Evolutionary conservation across 1,139 yeast genomes (phyloP).

Genomic region (Debaryomyces fabryi): DNA sequence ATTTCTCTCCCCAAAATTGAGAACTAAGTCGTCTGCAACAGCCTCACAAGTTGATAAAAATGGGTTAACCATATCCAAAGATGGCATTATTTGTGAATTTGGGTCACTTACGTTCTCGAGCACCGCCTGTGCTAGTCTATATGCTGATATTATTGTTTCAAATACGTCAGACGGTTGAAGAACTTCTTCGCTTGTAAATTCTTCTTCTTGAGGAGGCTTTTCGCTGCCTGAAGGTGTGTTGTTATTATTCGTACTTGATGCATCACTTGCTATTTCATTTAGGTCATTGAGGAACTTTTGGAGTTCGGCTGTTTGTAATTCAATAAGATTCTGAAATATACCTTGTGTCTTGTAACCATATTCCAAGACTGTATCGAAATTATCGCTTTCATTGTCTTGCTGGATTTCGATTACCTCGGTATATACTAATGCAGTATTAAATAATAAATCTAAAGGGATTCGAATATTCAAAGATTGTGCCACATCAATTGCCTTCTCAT

Average conservation of each 20-base stretch:
- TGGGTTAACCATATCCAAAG: constrained; percentile 17
- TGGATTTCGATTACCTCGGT: constrained; percentile 48
- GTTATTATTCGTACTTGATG: neutral
- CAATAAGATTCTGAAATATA: constrained; percentile 21
- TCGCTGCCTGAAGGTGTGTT: constrained; percentile 3
- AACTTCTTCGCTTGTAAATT: constrained; percentile 29
- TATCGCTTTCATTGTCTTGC: constrained; percentile 19
- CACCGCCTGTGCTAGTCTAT: constrained; percentile 33
- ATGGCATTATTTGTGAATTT: constrained; percentile 9
- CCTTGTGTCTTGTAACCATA: constrained; percentile 22
- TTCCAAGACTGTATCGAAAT: constrained; percentile 19
- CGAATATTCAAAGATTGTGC: constrained; percentile 11
- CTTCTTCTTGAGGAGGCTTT: constrained; percentile 20
- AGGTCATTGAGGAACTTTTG: constrained; percentile 33
- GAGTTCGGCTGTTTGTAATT: constrained; percentile 28
- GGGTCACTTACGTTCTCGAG: constrained; percentile 25
- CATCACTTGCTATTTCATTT: constrained; percentile 12
- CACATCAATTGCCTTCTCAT: constrained; percentile 38
- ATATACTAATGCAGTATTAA: constrained; percentile 50
- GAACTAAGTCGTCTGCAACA: constrained; percentile 26
- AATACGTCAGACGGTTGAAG: constrained; percentile 43
- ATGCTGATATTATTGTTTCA: constrained; percentile 38
- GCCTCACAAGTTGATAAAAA: constrained; percentile 24
- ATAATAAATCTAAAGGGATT: constrained; percentile 44
- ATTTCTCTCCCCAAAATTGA: constrained; percentile 24